phyloP scores from a whole-genome alignment of 306 rosid species.

The Arachis stenosperma region DNA sequence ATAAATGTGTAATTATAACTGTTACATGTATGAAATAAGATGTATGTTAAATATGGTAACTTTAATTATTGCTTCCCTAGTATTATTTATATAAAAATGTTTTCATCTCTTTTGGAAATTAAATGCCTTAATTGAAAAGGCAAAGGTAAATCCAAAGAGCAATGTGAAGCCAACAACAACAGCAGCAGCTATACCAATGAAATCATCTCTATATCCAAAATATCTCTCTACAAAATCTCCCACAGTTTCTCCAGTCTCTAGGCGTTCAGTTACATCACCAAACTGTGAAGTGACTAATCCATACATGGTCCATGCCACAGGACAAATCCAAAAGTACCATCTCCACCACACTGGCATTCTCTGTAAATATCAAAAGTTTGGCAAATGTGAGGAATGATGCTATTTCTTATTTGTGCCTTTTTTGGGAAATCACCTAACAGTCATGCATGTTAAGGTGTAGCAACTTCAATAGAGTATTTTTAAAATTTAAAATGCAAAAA shows the following conservation, averaged over 20 bases:
- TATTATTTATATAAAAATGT: background rate
- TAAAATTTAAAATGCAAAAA: no score
- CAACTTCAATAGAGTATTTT: no score
- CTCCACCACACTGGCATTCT: conserved; percentile 92
- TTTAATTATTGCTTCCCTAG: no score
- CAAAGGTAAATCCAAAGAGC: conserved; percentile 72
- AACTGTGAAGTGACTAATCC: conserved; percentile 74
- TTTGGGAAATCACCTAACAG: no score
- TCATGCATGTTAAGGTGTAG: no score
- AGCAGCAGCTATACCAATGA: conserved; percentile 57
- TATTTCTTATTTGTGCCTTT: no score
- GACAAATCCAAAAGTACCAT: conserved; percentile 87
- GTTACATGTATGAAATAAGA: no score
- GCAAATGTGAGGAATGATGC: background rate
- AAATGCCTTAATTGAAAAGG: conserved; percentile 72
- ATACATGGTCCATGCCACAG: conserved; percentile 78
- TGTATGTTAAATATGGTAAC: no score
- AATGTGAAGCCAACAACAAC: conserved; percentile 60
- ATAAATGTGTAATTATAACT: no score
- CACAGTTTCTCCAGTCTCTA: conserved; percentile 72
- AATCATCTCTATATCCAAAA: conserved; percentile 73
- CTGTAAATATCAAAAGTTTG: conserved; percentile 44
- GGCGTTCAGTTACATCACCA: conserved; percentile 62
- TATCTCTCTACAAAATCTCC: conserved; percentile 62
- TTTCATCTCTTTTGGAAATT: conserved; percentile 81